Evolutionary conservation across 2,329 filamentous ascomycete genomes (phyloP), one percentile per base, ranked within the genome.

Genomic region (Volutella citrinella): DNA sequence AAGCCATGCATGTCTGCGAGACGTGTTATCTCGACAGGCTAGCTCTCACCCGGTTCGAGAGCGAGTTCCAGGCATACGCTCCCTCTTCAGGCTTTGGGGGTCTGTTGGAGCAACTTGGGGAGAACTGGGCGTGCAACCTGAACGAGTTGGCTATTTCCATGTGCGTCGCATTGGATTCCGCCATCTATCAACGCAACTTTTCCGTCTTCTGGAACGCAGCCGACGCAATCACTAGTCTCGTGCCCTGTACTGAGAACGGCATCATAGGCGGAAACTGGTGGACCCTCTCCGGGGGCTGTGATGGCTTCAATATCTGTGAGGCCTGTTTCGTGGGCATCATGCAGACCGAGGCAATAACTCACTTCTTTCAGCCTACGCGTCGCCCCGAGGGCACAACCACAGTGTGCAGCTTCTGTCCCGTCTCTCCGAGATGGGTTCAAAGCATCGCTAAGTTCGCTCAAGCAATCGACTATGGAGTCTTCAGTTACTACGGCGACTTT

Each of bases 21-120:
- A 36, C 55, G 3, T 65, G 62, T 15, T 63, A 56, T 35, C 35
- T 63, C 10, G 60, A 64, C 13, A 55, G 49, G 10, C n/a, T 64
- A 6, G 54, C 46, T 0, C 26, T 51, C 4, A 63, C 60, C 0
- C 30, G 30, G 0, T 56, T 65, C 7, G 52, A 38, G 0, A 21
- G 30, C 6, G 45, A 58, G 8, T 65, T 62, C 27, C 50, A 51
- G 13, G 42, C 25, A 1, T 31, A 52, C 8, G 16, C 38, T 1
- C 38, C 40, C 10, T 32, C 36, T 1, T 30, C 35, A 4, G 54
- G 47, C 1, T 48, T 58, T 1, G 54, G 55, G 19, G 27, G 40
- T 5, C 52, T 48, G 6, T 11, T 57, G 11, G 36, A 48, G 5
- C 41, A 41, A 4, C 30, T 58, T 3, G 47, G 48, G 0, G 38